Conservation (phyloP, 352 stramenopile genomes). For the Phytophthora cryptogea region DNA sequence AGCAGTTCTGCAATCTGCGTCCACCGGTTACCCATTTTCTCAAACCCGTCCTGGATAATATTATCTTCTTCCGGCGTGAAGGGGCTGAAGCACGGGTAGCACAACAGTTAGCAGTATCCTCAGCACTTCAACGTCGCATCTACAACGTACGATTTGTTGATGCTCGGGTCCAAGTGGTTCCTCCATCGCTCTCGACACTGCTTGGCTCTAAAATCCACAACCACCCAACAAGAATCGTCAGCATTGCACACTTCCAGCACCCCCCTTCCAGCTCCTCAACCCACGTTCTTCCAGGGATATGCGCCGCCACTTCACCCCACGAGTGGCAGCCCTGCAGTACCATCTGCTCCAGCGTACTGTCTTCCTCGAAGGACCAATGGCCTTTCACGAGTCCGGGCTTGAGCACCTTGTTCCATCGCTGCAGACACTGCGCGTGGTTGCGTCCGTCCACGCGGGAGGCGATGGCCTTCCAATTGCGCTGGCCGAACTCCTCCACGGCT, state of each 20-base stretch:
- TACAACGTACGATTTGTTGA: constrained; percentile 77
- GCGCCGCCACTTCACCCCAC: constrained; percentile 65
- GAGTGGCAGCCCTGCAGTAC: constrained; percentile 75
- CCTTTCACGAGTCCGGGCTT: constrained; percentile 92
- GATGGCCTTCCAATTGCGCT: constrained; percentile 88
- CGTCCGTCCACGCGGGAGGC: constrained; percentile 59
- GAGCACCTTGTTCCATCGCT: constrained; percentile 89
- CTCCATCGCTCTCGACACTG: constrained; percentile 96
- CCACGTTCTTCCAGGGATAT: constrained; percentile 69
- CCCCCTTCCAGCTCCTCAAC: constrained; percentile 1
- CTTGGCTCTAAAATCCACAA: constrained; percentile 79
- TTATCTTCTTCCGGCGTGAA: constrained; percentile 93
- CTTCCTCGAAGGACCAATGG: constrained; percentile 92
- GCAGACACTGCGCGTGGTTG: constrained; percentile 77
- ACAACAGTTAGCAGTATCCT: neutral
- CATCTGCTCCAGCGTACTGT: constrained; percentile 84
- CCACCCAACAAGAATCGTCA: constrained; percentile 15
- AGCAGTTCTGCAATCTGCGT: constrained; percentile 91
- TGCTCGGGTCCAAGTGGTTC: constrained; percentile 95
- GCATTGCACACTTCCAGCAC: neutral
- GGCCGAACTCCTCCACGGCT: constrained; percentile 76
- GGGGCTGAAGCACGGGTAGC: constrained; percentile 34
- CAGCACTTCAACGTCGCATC: constrained; percentile 4
- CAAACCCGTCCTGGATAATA: constrained; percentile 92
- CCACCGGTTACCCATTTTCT: constrained; percentile 94